Evolutionary conservation across 2,329 filamentous ascomycete species (phyloP), one percentile per base, ranked within the genome.

Genomic region (Zymoseptoria pseudotritici): DNA sequence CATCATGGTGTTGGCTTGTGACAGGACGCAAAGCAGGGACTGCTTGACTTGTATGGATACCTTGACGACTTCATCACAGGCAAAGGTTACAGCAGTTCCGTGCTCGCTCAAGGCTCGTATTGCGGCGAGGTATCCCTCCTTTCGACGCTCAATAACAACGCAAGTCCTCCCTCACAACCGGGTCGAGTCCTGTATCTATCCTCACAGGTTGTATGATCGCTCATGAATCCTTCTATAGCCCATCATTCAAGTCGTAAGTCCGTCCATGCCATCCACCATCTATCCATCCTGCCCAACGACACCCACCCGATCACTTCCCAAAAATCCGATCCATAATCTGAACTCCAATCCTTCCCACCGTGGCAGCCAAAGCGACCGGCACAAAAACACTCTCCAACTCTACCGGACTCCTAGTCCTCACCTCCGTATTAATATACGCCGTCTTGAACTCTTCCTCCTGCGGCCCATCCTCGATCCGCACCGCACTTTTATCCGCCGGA

Each of bases 401-500:
- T 1, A 73, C 61, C 36, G 71, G 70, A 53, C 65, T 72, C 26
- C 65, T 68, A 7, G 77, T 73, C 54, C 72, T 65, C 13, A 81
- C 77, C 46, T 79, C 76, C 0, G 78, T 80, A 61, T 79, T 78
- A 59, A 80, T 79, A 65, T 75, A 75, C 0, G 76, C 73, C 1
- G 75, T 75, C 54, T 76, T 76, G 56, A 66, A 70, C 36, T 42
- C 11, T 50, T 63, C 67, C 58, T 72, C 67, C 49, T 53, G 55
- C 24, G 66, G 67, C 21, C 59, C 69, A n/a, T 65, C 66, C 53
- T 71, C 67, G 20, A 72, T 70, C 24, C 65, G 57, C 3, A 73
- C 70, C 10, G 71, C 72, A 19, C 60, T 64, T 24, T 81, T 77
- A 63, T 89, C 87, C 1, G 86, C 81, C 0, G 94, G 94, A 70